Base-by-base conservation (phyloP, 2,329 filamentous ascomycete genomes). In the Aspergillus felis region DNA sequence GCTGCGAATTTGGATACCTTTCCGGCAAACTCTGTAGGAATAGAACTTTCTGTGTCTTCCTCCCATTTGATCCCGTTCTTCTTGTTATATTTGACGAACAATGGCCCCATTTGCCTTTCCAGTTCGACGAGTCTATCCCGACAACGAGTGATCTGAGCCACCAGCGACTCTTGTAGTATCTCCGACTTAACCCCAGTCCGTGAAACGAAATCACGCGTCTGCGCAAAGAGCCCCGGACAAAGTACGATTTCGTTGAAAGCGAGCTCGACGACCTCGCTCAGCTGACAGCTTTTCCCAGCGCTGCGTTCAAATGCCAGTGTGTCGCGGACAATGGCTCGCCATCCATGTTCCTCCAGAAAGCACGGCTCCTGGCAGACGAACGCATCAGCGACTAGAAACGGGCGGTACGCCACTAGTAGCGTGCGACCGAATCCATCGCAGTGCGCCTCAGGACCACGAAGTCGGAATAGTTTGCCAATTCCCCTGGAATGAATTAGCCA, bases 401-500 rank as follows among this genome's bases (percentile, higher is more conserved):
- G 56, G 7, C 64, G 59, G 38, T 65, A 64, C 2, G 65, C 62
- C 12, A 61, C 48, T 22, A 64, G 51, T 7, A 67, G 41, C 9
- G 64, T 66, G 17, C 64, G 60, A 1, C 61, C 57, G 32, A 64
- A 58, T 3, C 65, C 64, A 7, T 27, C 29, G 5, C 29, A 32
- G 49, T 66, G 63, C 4, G 57, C 56, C 7, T 57, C 42, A 5
- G 65, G 50, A 0, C 65, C 65, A 1, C 65, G 60, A 5, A 65
- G 32, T 3, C 38, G 55, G 25, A 65, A 55, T 9, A 67, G 42
- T 38, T 51, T 46, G 2, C 41, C 55, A 4, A 67, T 60, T 3
- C 64, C 65, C 4, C 60, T 54, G 1, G 64, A 63, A 48, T 67
- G 64, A 4, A 62, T 41, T n/a, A 67, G 35, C 64, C 64, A 66